These are phyloP conservation scores for Flaveria linearis DNA, from an alignment of 129 eudicot species.

Conservation along the genomic window DNA sequence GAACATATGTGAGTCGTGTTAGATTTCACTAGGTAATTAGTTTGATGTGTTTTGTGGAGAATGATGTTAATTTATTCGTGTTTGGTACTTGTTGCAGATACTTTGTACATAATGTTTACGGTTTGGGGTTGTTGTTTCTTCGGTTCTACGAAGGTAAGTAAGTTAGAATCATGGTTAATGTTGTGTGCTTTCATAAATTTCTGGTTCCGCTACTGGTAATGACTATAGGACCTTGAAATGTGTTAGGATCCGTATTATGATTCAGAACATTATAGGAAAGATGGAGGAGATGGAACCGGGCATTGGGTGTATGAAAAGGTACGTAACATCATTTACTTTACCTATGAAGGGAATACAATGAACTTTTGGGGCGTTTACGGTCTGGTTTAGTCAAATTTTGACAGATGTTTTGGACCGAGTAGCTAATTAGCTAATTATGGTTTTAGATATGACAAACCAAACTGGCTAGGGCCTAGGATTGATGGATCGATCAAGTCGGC, in stretches of 20 bases:
- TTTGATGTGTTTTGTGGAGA: background rate
- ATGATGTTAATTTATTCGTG: background rate
- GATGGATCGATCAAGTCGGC: too few relatives aligned
- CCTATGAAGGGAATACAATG: background rate
- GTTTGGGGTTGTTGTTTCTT: slow-evolving; percentile 94
- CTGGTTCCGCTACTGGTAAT: background rate
- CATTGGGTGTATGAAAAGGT: slow-evolving; percentile 97
- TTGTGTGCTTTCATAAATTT: too few relatives aligned
- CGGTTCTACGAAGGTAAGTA: slow-evolving; percentile 73
- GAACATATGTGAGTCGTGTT: slow-evolving; percentile 70
- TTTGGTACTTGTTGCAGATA: slow-evolving; percentile 41
- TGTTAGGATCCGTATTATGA: slow-evolving; percentile 87
- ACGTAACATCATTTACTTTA: background rate
- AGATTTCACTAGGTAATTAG: background rate
- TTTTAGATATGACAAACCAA: too few relatives aligned
- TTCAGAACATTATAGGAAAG: slow-evolving; percentile 79
- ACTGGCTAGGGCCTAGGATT: too few relatives aligned
- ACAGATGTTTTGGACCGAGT: too few relatives aligned
- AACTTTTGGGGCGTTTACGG: too few relatives aligned
- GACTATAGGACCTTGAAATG: slow-evolving; percentile 14
- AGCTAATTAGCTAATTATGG: too few relatives aligned
- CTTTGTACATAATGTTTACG: slow-evolving; percentile 88
- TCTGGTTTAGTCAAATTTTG: background rate
- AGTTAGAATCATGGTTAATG: background rate
- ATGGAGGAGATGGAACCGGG: slow-evolving; percentile 96